These are phyloP conservation scores for Penicillium occitanis DNA, from an alignment of 2,329 filamentous ascomycete species.

Conservation along the genomic window DNA sequence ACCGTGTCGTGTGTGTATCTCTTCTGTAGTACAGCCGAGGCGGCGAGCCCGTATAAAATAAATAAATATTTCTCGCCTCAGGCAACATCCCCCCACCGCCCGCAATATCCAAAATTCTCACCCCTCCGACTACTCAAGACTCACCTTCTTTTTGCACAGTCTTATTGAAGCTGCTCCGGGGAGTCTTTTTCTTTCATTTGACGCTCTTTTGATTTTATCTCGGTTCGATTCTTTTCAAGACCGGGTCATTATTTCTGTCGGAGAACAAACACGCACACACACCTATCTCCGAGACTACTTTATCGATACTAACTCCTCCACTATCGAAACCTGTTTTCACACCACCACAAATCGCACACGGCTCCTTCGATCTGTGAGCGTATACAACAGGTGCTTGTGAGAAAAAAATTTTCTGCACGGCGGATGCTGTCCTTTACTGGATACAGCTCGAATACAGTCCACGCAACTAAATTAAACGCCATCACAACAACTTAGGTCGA, in stretches of 20 bases:
- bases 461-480: not conserved
- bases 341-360: conserved; percentile 7
- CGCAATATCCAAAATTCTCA: conserved; percentile 21
- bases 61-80: conserved; percentile 13
- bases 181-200: not conserved
- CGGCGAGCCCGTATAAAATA: not conserved
- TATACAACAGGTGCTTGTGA: not conserved
- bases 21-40: not conserved
- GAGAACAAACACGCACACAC: conserved; percentile 17
- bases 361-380: not conserved
- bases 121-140: conserved; percentile 10
- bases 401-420: not conserved
- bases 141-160: not conserved
- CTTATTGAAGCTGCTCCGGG: not conserved
- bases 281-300: conserved; percentile 17
- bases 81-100: conserved; percentile 17
- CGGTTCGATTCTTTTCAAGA: too few species aligned
- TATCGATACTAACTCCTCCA: conserved; percentile 18
- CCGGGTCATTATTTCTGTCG: not conserved
- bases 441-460: conserved; percentile 10
- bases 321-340: conserved; percentile 14
- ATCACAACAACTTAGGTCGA: conserved; percentile 24
- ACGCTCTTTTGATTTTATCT: not conserved
- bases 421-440: conserved; percentile 10
- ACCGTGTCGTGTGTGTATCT: not conserved